Conservation (phyloP, 331 rosid species). For the Erythrophleum ivorense region DNA sequence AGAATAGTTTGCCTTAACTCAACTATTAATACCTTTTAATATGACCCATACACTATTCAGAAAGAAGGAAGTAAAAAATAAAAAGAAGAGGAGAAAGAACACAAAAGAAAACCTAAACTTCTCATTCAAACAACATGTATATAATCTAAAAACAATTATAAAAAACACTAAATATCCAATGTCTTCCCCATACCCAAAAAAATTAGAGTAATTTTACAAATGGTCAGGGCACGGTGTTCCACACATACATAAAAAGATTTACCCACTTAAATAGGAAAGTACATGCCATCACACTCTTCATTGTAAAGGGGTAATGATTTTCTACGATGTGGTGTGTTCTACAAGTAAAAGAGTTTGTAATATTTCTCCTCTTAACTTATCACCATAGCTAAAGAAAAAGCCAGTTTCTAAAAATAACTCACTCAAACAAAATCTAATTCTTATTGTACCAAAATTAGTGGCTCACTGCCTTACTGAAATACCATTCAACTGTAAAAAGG, state of each 20-base stretch:
- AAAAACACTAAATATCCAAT: slow-evolving; percentile 5
- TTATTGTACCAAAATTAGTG: not conserved
- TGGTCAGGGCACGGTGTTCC: not conserved
- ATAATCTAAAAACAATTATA: not conserved
- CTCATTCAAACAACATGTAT: not conserved
- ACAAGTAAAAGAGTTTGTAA: not conserved
- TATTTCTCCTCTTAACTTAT: not conserved
- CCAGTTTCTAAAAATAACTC: not conserved
- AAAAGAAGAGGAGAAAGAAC: not conserved
- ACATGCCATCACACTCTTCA: not conserved
- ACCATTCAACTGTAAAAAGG: not conserved
- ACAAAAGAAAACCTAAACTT: too few species aligned
- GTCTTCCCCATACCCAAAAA: not conserved
- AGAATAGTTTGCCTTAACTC: not conserved
- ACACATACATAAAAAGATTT: not conserved
- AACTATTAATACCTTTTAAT: not conserved
- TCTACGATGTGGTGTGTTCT: not conserved
- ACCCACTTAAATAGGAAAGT: not conserved
- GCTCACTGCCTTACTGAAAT: not conserved
- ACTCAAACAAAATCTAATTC: not conserved
- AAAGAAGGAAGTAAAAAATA: not conserved
- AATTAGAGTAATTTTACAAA: not conserved
- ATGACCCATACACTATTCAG: not conserved
- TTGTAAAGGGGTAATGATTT: not conserved
- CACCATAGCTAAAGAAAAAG: not conserved